These are phyloP conservation scores for Huiozyma sinensis DNA, from an alignment of 805 yeast species.

Conservation along the genomic window DNA sequence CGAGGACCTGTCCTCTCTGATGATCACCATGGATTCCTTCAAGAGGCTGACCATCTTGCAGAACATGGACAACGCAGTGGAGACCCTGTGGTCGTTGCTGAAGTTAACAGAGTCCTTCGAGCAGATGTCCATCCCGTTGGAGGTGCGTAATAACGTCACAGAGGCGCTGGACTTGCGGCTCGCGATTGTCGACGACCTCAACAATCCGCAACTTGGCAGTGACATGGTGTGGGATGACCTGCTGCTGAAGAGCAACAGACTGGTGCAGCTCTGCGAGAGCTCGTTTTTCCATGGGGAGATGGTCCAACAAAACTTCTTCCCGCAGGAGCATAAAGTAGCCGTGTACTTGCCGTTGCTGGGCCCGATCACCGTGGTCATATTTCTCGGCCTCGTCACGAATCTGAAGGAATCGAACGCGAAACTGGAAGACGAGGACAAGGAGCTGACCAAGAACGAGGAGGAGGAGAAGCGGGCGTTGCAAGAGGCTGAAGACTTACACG, in stretches of 20 bases:
- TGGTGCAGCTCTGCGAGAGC: conserved; percentile 31
- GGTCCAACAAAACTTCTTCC: conserved; percentile 92
- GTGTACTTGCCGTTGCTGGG: conserved; percentile 87
- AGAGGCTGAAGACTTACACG: conserved; percentile 4
- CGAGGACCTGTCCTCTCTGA: conserved; percentile 33
- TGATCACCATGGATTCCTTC: conserved; percentile 54
- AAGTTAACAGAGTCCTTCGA: conserved; percentile 59
- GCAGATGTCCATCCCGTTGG: conserved; percentile 73
- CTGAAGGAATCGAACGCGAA: conserved; percentile 26
- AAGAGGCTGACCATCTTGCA: conserved; percentile 47
- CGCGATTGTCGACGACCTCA: conserved; percentile 20
- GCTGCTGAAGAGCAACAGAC: conserved; percentile 41
- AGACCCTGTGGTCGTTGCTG: conserved; percentile 62
- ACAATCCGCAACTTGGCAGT: conserved; percentile 24
- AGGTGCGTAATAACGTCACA: conserved; percentile 50
- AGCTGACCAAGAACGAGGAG: neutral
- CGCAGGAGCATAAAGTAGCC: conserved; percentile 91
- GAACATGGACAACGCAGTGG: conserved; percentile 51
- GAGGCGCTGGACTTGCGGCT: conserved; percentile 36
- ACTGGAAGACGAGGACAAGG: neutral
- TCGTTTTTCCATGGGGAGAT: conserved; percentile 92
- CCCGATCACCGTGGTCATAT: conserved; percentile 60
- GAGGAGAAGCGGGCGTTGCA: conserved; percentile 1
- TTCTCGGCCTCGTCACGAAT: conserved; percentile 40
- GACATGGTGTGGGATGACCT: conserved; percentile 39